Evolutionary conservation across 2,329 filamentous ascomycete genomes (phyloP).

Genomic region (Bipolaris gigantea): DNA sequence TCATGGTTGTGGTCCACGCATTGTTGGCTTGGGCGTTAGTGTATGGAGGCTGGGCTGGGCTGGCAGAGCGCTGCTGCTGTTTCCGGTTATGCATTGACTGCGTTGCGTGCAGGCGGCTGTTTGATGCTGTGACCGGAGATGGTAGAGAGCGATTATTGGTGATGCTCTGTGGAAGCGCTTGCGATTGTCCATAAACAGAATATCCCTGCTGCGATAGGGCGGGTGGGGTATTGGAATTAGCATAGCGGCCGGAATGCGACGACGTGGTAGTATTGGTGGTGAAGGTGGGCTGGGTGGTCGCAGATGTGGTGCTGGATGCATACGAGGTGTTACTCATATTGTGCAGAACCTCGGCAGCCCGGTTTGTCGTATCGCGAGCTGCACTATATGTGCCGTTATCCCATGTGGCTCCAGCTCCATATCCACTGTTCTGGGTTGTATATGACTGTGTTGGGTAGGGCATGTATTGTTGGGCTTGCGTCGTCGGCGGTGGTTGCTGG

Average conservation of each 20-base stretch:
- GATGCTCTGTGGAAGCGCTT: conserved; percentile 32
- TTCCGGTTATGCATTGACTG: conserved; percentile 31
- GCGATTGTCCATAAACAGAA: conserved; percentile 26
- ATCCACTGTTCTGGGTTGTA: conserved; percentile 21
- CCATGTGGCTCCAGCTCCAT: conserved; percentile 28
- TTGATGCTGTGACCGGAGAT: conserved; percentile 29
- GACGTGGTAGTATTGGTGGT: conserved; percentile 25
- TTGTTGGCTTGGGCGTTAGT: conserved; percentile 12
- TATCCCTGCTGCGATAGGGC: conserved; percentile 27
- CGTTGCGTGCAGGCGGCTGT: conserved; percentile 30
- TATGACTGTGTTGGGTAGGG: conserved; percentile 31
- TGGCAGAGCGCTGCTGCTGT: conserved; percentile 34
- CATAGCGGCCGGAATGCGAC: conserved; percentile 23
- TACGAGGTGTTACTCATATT: conserved; percentile 41
- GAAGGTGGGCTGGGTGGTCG: conserved; percentile 26
- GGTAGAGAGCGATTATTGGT: conserved; percentile 28
- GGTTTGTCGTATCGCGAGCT: conserved; percentile 30
- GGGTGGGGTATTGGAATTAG: conserved; percentile 15
- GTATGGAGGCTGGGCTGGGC: conserved; percentile 34
- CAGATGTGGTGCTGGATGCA: conserved; percentile 17
- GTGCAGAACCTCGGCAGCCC: conserved; percentile 38
- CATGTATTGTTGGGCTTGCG: conserved; percentile 33
- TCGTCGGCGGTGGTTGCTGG: conserved; percentile 25
- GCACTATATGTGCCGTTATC: conserved; percentile 27
- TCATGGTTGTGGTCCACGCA: conserved; percentile 13